Evolutionary conservation across 1,139 yeast species (phyloP), one percentile per base, ranked within the genome.

Genomic region (Magnusiomyces ingens): DNA sequence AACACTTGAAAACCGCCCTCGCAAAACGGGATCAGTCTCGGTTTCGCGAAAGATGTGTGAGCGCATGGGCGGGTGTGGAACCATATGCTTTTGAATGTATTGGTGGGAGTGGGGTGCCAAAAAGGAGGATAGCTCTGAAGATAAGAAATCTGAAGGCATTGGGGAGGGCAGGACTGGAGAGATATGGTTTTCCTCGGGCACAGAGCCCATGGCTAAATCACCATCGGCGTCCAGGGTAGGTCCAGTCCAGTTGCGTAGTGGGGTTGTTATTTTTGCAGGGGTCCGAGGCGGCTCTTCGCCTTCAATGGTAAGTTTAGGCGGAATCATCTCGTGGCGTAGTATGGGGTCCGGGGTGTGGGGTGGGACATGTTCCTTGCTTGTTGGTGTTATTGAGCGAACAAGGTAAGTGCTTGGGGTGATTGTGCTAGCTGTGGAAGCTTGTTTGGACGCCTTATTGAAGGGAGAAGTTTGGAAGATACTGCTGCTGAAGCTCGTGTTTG

Each of bases 1-100:
- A 48, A 91, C 89, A 60, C 82, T 80, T 52, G 59, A 54, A 42
- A 42, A 42, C 12, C 19, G 26, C 10, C 12, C 13, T 3, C 32
- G 8, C 13, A 42, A 21, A 18, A 42, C 17, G 3, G 45, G 45
- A 15, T 36, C 40, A 6, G 17, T 36, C 11, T 36, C 40, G 11
- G 40, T 13, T 12, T 36, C 40, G 11, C 17, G 40, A 13, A 36
- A 12, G n/a, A 13, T 12, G 17, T 36, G 40, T n/a, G n/a, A 36
- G 4, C 40, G 40, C 17, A n/a, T n/a, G n/a, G 40, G 40, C 10
- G 17, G 40, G 40, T 36, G 40, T 3, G 40, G 40, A 36, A 13
- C 17, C 17, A 36, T 36, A 36, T n/a, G 17, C n/a, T 26, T 26
- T 26, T 26, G 32, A 26, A 26, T 26, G 8, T 26, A 26, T 26